A percentile compares a stretch with the other conserved stretches of the same genome.
Conservation (phyloP, 805 yeast species). For the Cephaloascus albidus region DNA sequence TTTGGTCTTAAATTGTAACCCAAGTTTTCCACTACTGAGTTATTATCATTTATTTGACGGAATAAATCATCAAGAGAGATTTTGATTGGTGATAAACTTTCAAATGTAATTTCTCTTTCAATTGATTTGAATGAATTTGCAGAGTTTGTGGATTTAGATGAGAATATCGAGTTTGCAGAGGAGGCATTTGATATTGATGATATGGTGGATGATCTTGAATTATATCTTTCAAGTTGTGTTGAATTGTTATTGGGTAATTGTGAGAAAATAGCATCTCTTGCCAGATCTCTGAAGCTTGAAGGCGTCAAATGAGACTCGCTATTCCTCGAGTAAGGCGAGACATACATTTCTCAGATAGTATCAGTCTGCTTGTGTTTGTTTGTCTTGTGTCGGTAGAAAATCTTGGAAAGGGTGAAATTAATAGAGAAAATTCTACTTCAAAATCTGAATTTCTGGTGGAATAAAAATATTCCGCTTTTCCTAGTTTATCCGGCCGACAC, state of each 20-base stretch:
- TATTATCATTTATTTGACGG: neutral
- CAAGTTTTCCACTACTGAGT: neutral
- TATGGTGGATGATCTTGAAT: too few species aligned
- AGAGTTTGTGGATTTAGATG: too few species aligned
- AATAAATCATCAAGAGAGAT: neutral
- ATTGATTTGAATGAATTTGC: too few species aligned
- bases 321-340: neutral
- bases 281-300: neutral
- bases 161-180: too few species aligned
- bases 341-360: neutral
- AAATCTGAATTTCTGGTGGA: too few species aligned
- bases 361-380: neutral
- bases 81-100: neutral
- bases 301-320: neutral
- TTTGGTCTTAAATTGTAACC: neutral
- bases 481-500: too few species aligned
- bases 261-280: neutral
- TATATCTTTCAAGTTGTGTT: too few species aligned
- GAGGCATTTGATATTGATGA: too few species aligned
- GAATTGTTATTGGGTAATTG: too few species aligned
- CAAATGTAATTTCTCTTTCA: too few species aligned
- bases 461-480: neutral
- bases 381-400: neutral
- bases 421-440: too few species aligned
- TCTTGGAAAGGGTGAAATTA: neutral